Percentiles rank a stretch among this genome's conserved stretches.
Conservation (phyloP, 768 basidiomycete species). For the Hydnomerulius pinastri region DNA sequence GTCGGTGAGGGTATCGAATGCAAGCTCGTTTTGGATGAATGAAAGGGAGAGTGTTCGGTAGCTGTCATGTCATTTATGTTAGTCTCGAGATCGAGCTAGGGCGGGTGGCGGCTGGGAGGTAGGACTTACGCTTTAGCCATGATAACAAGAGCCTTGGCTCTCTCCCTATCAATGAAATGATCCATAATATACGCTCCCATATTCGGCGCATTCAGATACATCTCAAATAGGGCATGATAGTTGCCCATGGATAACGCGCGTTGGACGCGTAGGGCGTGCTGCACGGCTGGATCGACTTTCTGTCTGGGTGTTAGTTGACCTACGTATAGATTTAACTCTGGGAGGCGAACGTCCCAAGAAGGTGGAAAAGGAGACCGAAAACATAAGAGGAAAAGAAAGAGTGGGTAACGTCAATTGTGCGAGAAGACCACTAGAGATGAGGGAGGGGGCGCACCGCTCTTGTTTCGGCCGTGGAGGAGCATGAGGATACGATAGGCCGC, state of each 20-base stretch:
- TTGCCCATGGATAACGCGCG: slow-evolving; percentile 90
- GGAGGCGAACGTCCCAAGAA: no score
- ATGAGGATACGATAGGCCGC: slow-evolving; percentile 97
- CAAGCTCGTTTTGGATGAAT: slow-evolving; percentile 81
- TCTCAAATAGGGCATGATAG: slow-evolving; percentile 88
- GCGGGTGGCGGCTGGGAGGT: not conserved
- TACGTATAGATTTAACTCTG: slow-evolving; percentile 96
- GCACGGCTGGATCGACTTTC: slow-evolving; percentile 77
- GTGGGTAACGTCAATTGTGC: slow-evolving; percentile 4
- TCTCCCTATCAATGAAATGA: slow-evolving; percentile 92
- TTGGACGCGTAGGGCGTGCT: slow-evolving; percentile 89
- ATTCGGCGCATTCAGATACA: slow-evolving; percentile 84
- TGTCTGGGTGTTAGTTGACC: slow-evolving; percentile 95
- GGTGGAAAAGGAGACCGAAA: not conserved
- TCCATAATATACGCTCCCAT: slow-evolving; percentile 99
- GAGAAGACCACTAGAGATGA: not conserved
- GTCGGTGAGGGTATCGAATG: slow-evolving; percentile 69
- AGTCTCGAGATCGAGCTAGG: no score
- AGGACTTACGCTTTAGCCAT: slow-evolving; percentile 89
- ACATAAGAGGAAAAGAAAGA: not conserved
- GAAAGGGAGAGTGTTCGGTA: slow-evolving; percentile 77
- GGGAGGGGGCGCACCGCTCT: slow-evolving; percentile 68
- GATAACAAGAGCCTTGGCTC: slow-evolving; percentile 80
- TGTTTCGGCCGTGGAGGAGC: slow-evolving; percentile 90
- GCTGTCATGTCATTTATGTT: no score